phyloP scores from a whole-genome alignment of 805 yeast species.

The Candida arabinofermentans region DNA sequence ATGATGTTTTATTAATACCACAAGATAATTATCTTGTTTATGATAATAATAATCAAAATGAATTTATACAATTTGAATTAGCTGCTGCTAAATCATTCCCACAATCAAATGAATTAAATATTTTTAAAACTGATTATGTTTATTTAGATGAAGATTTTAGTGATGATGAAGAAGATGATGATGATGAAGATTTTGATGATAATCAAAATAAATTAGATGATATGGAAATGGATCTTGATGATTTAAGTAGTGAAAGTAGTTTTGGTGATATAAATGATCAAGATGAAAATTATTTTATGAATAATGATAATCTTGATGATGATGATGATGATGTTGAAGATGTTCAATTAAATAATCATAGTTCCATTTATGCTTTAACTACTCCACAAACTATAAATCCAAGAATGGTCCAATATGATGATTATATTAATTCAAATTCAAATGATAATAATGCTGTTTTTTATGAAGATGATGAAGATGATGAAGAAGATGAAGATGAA shows the following conservation, averaged over 20 bases:
- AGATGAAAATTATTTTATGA: constrained; percentile 18
- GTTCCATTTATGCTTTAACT: constrained; percentile 26
- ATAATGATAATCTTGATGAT: constrained; percentile 6
- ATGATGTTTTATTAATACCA: constrained; percentile 28
- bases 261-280: constrained; percentile 20
- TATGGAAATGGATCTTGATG: constrained; percentile 31
- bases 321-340: constrained; percentile 4
- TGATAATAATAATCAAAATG: constrained; percentile 19
- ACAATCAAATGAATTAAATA: constrained; percentile 30
- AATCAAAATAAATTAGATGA: constrained; percentile 25
- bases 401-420: constrained; percentile 14
- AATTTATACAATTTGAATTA: constrained; percentile 24
- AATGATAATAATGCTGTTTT: constrained; percentile 8
- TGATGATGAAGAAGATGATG: constrained; percentile 31
- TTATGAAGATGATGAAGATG: constrained; percentile 18
- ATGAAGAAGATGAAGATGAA: constrained; percentile 19
- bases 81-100: constrained; percentile 25
- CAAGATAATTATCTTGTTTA: constrained; percentile 27
- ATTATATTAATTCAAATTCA: neutral
- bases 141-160: constrained; percentile 27
- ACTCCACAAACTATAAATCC: constrained; percentile 27
- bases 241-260: constrained; percentile 24
- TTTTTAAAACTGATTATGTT: constrained; percentile 29
- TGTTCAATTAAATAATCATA: constrained; percentile 6
- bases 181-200: constrained; percentile 25